Base-by-base conservation (phyloP, 805 yeast genomes). In the Nakazawaea laoshanensis region DNA sequence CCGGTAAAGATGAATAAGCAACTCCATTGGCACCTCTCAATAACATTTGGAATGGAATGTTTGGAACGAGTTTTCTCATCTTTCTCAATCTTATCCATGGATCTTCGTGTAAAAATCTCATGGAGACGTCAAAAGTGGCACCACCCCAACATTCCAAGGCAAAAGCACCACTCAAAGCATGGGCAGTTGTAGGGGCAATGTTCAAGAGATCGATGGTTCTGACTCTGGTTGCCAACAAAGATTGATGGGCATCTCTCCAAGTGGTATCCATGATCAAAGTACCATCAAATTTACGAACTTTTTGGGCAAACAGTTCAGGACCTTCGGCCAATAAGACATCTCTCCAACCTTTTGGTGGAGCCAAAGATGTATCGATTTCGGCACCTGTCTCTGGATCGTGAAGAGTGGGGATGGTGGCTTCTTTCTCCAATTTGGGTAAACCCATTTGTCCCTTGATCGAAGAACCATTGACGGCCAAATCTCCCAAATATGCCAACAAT, bases 61-160 rank as follows among this genome's bases (percentile, higher is more conserved):
- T 92, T 53, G 99, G 99, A 42, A 94, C 97, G 38, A 81, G 70
- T 50, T 71, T 71, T 61, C 98, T 77, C 60, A 92, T 67, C 59
- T 75, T 72, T 59, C 95, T 76, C 58, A 92, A 71, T 62, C 99
- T 77, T 39, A 74, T 94, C 99, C 99, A 92, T 45, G 99, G 99
- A 58, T 88, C 96, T 68, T 92, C 99, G 59, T 89, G 86, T 51
- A 92, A 70, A 73, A 92, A 92, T 62, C 99, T 77, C 97, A 92
- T 88, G 35, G 95, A 82, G 35, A 92, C 99, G 54, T 92, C 99
- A 50, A 92, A 92, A 24, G 99, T 92, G 35, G 99, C 99, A 63
- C 99, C 99, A 64, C 99, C 99, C 99, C 99, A 92, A 68, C 98
- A 92, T 65, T 92, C 99, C 35, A 92, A 67, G 13, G 99, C 92